phyloP scores from a whole-genome alignment of 2,329 filamentous ascomycete genomes.

The Emericellopsis cladophorae region DNA sequence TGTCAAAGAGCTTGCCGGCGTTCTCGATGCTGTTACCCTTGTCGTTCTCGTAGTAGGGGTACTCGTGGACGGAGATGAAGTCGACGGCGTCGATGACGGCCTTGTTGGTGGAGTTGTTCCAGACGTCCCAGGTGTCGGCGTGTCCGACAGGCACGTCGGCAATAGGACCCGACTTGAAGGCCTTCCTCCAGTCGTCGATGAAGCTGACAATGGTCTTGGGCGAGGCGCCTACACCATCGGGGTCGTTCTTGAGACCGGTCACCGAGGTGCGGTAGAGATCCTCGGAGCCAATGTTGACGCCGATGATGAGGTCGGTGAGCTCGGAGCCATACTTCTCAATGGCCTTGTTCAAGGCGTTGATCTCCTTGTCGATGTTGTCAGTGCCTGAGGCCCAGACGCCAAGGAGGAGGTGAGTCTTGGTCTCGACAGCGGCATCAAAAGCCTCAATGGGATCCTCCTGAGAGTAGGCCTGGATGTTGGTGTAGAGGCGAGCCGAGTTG shows the following conservation, averaged over 20 bases:
- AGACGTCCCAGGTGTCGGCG: constrained; percentile 56
- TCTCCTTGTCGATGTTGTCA: constrained; percentile 44
- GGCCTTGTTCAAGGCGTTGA: constrained; percentile 44
- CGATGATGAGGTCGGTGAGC: constrained; percentile 45
- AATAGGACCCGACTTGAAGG: constrained; percentile 34
- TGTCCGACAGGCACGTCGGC: constrained; percentile 44
- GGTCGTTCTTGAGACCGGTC: constrained; percentile 50
- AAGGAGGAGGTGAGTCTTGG: constrained; percentile 47
- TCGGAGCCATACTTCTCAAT: constrained; percentile 36
- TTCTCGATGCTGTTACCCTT: constrained; percentile 43
- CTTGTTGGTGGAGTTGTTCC: constrained; percentile 46
- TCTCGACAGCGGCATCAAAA: constrained; percentile 56
- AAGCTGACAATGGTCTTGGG: constrained; percentile 50
- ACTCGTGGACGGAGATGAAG: constrained; percentile 53
- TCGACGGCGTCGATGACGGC: constrained; percentile 49
- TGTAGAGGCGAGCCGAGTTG: constrained; percentile 52
- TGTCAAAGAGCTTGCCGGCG: constrained; percentile 39
- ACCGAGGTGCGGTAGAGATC: constrained; percentile 51
- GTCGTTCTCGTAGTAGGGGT: constrained; percentile 51
- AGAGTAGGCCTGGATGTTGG: constrained; percentile 51
- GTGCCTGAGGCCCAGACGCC: constrained; percentile 50
- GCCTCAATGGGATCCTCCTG: constrained; percentile 70
- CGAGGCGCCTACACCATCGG: constrained; percentile 40
- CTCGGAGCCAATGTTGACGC: constrained; percentile 54
- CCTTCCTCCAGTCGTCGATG: constrained; percentile 50